Percentiles rank a stretch among this genome's conserved stretches.
Conservation (phyloP, 2,329 filamentous ascomycete species). For the Westerdykella ornata region DNA sequence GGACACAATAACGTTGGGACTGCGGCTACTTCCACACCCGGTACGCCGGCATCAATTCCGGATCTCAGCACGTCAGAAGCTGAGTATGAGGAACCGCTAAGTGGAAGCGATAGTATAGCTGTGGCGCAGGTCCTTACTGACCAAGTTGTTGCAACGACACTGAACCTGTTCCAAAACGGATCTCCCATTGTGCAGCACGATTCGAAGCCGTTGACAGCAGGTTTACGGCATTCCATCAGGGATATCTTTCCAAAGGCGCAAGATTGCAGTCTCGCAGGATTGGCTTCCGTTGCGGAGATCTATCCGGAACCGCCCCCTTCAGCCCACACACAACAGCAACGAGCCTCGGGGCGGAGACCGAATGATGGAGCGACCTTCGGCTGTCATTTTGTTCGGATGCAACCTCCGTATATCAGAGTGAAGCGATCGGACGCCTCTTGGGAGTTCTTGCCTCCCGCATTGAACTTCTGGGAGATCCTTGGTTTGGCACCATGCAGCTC, state of each 20-base stretch:
- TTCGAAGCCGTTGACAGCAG: slow-evolving; percentile 1
- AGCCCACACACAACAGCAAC: slow-evolving; percentile 31
- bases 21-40: slow-evolving; percentile 20
- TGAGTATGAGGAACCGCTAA: slow-evolving; percentile 25
- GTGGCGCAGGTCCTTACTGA: slow-evolving; percentile 66
- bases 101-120: slow-evolving; percentile 57
- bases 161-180: slow-evolving; percentile 28
- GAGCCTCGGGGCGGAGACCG: slow-evolving; percentile 25
- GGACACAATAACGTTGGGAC: slow-evolving; percentile 25
- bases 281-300: slow-evolving; percentile 42
- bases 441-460: slow-evolving; percentile 66
- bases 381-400: slow-evolving; percentile 43
- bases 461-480: slow-evolving; percentile 76
- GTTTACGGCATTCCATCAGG: slow-evolving; percentile 21
- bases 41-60: slow-evolving; percentile 30
- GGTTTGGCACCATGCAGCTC: slow-evolving; percentile 66
- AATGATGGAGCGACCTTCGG: slow-evolving; percentile 26
- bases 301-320: slow-evolving; percentile 34
- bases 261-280: slow-evolving; percentile 27
- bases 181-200: background rate
- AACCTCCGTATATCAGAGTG: slow-evolving; percentile 64
- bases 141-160: slow-evolving; percentile 54
- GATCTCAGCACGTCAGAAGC: slow-evolving; percentile 18
- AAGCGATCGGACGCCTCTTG: slow-evolving; percentile 62
- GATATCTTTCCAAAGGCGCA: slow-evolving; percentile 25